Base-by-base conservation (phyloP, 2,329 filamentous ascomycete genomes). In the Phaeophleospora eucalypticola region DNA sequence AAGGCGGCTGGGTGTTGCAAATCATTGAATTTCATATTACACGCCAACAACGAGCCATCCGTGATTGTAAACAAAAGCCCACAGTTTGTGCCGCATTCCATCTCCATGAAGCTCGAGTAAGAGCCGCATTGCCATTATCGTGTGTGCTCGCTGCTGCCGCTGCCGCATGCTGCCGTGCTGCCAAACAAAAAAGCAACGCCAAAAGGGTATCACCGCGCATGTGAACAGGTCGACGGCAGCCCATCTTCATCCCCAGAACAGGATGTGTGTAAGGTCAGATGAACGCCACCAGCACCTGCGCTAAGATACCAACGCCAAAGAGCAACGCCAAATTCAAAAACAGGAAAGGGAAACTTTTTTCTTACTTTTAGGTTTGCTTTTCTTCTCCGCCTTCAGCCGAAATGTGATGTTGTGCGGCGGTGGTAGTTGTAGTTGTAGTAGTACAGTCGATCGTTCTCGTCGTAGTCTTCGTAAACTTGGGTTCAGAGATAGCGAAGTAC, bases 201-300 rank as follows among this genome's bases (percentile, higher is more conserved):
- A 32, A 32, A 42, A 34, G 40, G 40, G 40, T 42, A 42, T 42
- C 40, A 34, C 27, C 27, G 40, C 29, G 40, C 40, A 16, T 17
- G 32, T 19, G 29, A 42, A 20, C 16, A 18, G 32, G 24, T 10
- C n/a, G 24, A 41, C 16, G 21, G 24, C 39, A 19, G 21, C 39
- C 24, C 39, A 18, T 41, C 21, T 41, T 41, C 14, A 18, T 27
- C 40, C 32, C 40, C 6, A n/a, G 4, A 17, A 24, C 17, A 32
- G 4, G 12, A 16, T n/a, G n/a, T n/a, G n/a, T n/a, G 24, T 10
- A 18, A 42, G 27, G 40, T 35, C 39, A 32, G 29, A 29, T 16
- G 24, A 41, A 41, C 39, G 39, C 39, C 40, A 32, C 40, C 40
- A 35, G 35, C 40, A 19, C 40, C 40, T 32, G 24, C 24, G 24